A percentile compares a stretch with the other conserved stretches of the same genome.
phyloP scores from a whole-genome alignment of 2,329 filamentous ascomycete species.

The Coniochaeta sp. region DNA sequence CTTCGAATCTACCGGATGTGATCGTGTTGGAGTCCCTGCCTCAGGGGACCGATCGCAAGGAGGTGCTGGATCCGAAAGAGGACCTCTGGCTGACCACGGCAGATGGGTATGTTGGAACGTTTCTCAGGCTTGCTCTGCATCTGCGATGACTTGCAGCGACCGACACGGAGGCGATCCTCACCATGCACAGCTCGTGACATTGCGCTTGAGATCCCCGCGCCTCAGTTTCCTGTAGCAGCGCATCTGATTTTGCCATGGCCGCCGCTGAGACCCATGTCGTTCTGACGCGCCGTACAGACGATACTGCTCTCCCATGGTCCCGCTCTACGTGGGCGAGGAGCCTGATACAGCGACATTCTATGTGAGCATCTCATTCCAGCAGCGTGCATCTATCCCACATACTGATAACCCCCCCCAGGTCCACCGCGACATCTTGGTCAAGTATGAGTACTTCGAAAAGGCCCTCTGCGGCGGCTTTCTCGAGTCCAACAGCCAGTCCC shows the following conservation, averaged over 20 bases:
- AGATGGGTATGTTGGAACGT: constrained; percentile 31
- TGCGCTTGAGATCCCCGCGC: not conserved
- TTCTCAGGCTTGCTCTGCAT: not conserved
- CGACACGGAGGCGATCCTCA: not conserved
- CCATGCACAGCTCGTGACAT: not conserved
- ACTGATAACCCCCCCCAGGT: constrained; percentile 21
- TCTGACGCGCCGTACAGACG: constrained; percentile 22
- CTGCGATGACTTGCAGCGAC: not conserved
- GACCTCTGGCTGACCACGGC: constrained; percentile 43
- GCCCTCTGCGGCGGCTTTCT: constrained; percentile 39
- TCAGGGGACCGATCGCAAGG: constrained; percentile 20
- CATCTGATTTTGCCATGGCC: not conserved
- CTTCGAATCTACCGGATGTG: constrained; percentile 26
- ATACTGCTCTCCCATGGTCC: constrained; percentile 36
- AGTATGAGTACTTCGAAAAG: constrained; percentile 40
- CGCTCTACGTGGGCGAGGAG: constrained; percentile 32
- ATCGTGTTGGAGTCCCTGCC: constrained; percentile 29
- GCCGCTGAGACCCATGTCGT: not conserved
- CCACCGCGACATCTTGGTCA: constrained; percentile 36
- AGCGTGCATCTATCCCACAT: not conserved
- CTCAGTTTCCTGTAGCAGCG: not conserved
- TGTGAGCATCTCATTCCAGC: constrained; percentile 13
- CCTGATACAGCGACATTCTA: constrained; percentile 36
- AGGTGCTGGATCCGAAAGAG: constrained; percentile 30
- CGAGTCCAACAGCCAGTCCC: constrained; percentile 36